These are phyloP conservation scores for Penicillium sp. DNA, from an alignment of 2,329 filamentous ascomycete genomes.

Conservation along the genomic window DNA sequence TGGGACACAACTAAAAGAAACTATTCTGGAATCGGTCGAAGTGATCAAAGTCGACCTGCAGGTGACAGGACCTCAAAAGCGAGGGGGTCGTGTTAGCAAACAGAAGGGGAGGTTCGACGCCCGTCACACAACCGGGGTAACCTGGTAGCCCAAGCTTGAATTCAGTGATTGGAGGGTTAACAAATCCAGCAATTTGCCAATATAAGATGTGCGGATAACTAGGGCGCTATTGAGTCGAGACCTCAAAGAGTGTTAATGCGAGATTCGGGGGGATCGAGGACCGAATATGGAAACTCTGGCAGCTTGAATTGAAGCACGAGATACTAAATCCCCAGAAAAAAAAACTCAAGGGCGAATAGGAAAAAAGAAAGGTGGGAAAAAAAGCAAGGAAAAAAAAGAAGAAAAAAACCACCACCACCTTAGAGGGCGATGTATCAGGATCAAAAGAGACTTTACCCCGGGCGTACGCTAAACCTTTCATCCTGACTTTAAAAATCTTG, in stretches of 20 bases:
- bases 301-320: not conserved
- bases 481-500: no score
- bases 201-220: constrained; percentile 8
- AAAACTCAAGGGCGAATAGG: not conserved
- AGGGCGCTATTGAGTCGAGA: constrained; percentile 4
- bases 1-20: not conserved
- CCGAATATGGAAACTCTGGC: not conserved
- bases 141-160: constrained; percentile 16
- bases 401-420: not conserved
- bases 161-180: constrained; percentile 8
- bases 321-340: not conserved
- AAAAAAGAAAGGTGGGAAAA: not conserved
- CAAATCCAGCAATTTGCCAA: constrained; percentile 3
- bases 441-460: not conserved
- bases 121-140: constrained; percentile 21
- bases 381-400: not conserved
- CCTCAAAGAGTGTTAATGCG: not conserved
- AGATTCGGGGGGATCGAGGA: not conserved
- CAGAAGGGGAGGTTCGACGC: constrained; percentile 6
- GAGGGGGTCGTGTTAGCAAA: constrained; percentile 9
- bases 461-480: no score
- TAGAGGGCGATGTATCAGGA: not conserved
- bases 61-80: constrained; percentile 7
- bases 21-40: constrained; percentile 2
- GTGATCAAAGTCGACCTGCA: constrained; percentile 12